Evolutionary conservation across 1,139 yeast genomes (phyloP).

Genomic region (Yamadazyma sp.): DNA sequence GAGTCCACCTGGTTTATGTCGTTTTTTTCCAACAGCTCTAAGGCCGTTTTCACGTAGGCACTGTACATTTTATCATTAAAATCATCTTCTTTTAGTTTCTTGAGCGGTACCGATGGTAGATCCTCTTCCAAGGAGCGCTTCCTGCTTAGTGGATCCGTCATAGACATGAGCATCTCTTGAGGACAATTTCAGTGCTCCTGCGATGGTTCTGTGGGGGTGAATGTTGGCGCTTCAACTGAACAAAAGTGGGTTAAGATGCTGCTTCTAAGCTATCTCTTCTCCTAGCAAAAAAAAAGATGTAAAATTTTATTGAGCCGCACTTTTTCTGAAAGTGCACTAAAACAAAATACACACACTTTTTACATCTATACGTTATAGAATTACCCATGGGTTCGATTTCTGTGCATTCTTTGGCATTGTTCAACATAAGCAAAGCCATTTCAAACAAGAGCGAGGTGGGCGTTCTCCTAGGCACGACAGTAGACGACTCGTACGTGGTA

Average conservation of each 20-base stretch:
- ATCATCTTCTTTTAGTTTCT: constrained; percentile 13
- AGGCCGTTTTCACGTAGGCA: constrained; percentile 65
- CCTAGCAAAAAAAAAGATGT: constrained; percentile 8
- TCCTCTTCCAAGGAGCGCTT: constrained; percentile 20
- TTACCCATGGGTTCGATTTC: constrained; percentile 2
- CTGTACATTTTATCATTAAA: constrained; percentile 55
- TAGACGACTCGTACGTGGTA: background rate
- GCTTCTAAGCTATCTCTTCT: constrained; percentile 13
- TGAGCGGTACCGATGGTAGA: constrained; percentile 4
- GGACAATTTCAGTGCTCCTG: background rate
- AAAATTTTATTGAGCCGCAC: constrained; percentile 15
- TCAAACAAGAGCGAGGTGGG: constrained; percentile 20
- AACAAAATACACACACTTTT: background rate
- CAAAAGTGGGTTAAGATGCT: background rate
- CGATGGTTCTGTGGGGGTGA: too few species aligned
- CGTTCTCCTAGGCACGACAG: constrained; percentile 25
- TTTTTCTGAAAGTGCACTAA: constrained; percentile 3
- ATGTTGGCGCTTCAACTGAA: too few species aligned
- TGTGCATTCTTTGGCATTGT: constrained; percentile 27
- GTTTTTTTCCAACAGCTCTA: constrained; percentile 65
- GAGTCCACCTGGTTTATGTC: constrained; percentile 38
- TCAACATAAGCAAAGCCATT: constrained; percentile 22
- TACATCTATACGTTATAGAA: background rate
- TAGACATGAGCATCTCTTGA: constrained; percentile 27
- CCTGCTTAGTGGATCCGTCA: constrained; percentile 29